Base-by-base conservation (phyloP, 1,284 basidiomycete genomes). In the Cutaneotrichosporon cutaneum region DNA sequence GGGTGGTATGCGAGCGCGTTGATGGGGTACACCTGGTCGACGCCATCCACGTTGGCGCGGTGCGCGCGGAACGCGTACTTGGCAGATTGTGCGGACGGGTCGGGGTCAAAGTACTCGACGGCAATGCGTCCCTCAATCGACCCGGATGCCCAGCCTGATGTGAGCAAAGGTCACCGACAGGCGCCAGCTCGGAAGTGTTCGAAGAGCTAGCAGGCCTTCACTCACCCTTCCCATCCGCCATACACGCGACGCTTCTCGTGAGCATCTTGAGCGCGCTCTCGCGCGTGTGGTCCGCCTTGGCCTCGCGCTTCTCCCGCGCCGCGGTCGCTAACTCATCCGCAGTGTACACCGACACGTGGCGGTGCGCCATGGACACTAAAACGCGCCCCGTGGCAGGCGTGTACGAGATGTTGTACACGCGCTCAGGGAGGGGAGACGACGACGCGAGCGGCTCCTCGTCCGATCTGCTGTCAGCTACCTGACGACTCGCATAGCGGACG, bases 1-100 rank as follows among this genome's bases (percentile, higher is more conserved):
- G 95, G 93, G 72, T 98, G 93, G 82, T 98, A 99, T 0, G 92
- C 92, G 33, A 99, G 84, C 0, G 90, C 86, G 73, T 98, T 96
- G 67, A 99, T 94, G 0, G 95, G 94, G 86, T 93, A 99, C n/a
- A 98, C 94, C 66, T 94, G 90, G 75, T 99, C 96, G n/a, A 90
- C 88, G 39, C 90, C 90, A 54, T 92, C 88, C 56, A 94, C 87
- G 2, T 90, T 87, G 74, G 93, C 89, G 21, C 95, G 85, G 74
- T 99, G 95, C 70, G 94, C 97, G 75, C 98, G 94, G 85, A 98
- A 99, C 2, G 96, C 96, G 76, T 99, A 99, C 80, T 97, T 97
- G 76, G 90, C 89, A 18, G 88, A 86, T 77, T 97, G 93, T 0
- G 84, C 82, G 26, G 85, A 84, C 0, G 87, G 82, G 11, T 85